Evolutionary conservation across 2,329 filamentous ascomycete genomes (phyloP), one percentile per base, ranked within the genome.

Genomic region (Dichotomopilus funicola): DNA sequence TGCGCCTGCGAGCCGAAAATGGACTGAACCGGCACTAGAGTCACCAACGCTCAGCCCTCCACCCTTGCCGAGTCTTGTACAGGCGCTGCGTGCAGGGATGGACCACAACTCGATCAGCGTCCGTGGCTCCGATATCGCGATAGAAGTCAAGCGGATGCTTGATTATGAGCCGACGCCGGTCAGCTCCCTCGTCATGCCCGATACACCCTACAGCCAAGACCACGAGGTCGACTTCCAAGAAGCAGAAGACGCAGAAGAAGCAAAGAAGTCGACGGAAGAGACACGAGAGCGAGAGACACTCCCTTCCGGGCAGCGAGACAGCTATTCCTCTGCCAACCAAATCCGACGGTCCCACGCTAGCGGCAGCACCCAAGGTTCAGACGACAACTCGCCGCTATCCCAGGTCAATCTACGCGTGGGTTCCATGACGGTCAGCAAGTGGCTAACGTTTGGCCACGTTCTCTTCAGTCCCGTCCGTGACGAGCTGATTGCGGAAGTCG

Each of bases 381-480:
- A 81, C 13, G 79, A 83, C 60, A 81, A 79, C 57, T 83, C 84
- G 1, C 82, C 85, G 1, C 71, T 86, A 19, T 81, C 83, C 0
- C 85, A 87, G 67, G 86, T 90, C 59, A 90, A 91, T 65, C 78
- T 94, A 27, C 80, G 89, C 1, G 85, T 90, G 12, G 88, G 86
- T 4, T 90, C 88, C 2, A 84, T 94, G 75, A 91, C 89, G 58
- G 89, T 91, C 31, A 91, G 87, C 76, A 91, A 91, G 66, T 94
- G 88, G 89, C 79, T 94, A 31, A 89, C 87, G 0, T 92, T 92
- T 67, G 89, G 89, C 1, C 86, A 90, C 62, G 87, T 92, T 0
- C 75, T 94, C 4, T 91, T 94, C 72, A 91, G 87, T 62, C 88
- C 89, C 9, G 83, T 87, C 5, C 82, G 89, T 33, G 85, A 89